Conservation (phyloP, 768 basidiomycete species). For the Serendipita indica region DNA sequence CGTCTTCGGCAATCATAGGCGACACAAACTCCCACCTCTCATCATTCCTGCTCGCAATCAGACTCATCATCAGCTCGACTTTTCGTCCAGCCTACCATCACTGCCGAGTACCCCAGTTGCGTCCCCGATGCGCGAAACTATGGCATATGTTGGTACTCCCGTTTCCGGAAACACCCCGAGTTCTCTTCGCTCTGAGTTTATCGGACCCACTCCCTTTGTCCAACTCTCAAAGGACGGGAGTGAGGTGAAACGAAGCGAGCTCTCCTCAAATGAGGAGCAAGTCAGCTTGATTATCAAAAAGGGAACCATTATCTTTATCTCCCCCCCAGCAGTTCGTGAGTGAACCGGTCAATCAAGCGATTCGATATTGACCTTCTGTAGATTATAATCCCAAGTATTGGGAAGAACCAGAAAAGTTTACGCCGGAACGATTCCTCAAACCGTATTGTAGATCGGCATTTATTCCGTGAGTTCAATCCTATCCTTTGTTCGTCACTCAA, state of each 20-base stretch:
- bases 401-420: neutral
- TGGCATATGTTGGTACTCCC: neutral
- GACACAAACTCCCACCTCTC: neutral
- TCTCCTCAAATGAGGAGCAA: neutral
- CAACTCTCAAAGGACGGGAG: neutral
- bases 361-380: neutral
- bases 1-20: neutral
- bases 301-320: slow-evolving; percentile 3
- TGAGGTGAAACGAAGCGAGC: neutral
- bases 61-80: neutral
- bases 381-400: slow-evolving; percentile 10
- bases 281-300: neutral
- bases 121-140: neutral
- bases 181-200: too few relatives aligned
- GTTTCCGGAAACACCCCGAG: neutral
- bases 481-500: neutral
- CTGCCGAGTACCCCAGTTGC: neutral
- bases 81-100: neutral
- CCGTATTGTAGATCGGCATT: neutral
- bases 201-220: neutral
- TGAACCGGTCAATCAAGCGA: neutral
- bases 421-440: neutral
- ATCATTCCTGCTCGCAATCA: neutral
- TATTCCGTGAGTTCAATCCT: neutral
- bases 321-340: neutral